Evolutionary conservation across 208 protist genomes (phyloP).

Genomic region (Acanthamoeba quina): DNA sequence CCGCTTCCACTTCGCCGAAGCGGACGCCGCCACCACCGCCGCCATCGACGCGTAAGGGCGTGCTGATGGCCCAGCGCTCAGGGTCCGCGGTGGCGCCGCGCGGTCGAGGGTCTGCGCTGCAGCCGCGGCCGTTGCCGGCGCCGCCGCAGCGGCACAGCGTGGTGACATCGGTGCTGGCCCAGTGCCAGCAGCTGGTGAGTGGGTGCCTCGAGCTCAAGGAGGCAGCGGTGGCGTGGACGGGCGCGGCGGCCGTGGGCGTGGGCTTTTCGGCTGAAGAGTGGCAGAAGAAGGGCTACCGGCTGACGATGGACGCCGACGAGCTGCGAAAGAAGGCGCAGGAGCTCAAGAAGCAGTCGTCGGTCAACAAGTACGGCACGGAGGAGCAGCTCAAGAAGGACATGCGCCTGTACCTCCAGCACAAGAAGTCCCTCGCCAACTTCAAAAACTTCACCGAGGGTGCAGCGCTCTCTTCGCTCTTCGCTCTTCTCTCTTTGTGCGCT

Average conservation of each 20-base stretch:
- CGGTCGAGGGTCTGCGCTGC: not conserved
- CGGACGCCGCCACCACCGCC: not conserved
- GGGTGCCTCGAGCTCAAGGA: conserved; percentile 17
- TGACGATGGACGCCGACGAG: not conserved
- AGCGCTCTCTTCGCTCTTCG: too few relatives aligned
- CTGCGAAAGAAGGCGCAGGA: not conserved
- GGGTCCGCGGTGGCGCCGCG: too few relatives aligned
- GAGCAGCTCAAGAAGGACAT: conserved; percentile 22
- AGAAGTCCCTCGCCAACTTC: conserved; percentile 23
- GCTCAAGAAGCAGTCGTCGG: conserved; percentile 18
- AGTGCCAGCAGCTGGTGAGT: conserved; percentile 3
- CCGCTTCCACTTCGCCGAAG: not conserved
- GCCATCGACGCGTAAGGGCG: not conserved
- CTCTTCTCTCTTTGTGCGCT: too few relatives aligned
- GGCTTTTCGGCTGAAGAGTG: not conserved
- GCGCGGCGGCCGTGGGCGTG: not conserved
- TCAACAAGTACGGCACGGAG: conserved; percentile 23
- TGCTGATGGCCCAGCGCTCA: not conserved
- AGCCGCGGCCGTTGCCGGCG: not conserved
- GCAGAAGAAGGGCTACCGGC: not conserved
- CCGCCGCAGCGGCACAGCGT: conserved; percentile 3
- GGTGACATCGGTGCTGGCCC: not conserved
- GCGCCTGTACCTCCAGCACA: conserved; percentile 32
- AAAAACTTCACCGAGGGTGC: not conserved
- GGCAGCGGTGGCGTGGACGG: not conserved